Evolutionary conservation across 768 basidiomycete genomes (phyloP).

Genomic region (Suillus luteus): DNA sequence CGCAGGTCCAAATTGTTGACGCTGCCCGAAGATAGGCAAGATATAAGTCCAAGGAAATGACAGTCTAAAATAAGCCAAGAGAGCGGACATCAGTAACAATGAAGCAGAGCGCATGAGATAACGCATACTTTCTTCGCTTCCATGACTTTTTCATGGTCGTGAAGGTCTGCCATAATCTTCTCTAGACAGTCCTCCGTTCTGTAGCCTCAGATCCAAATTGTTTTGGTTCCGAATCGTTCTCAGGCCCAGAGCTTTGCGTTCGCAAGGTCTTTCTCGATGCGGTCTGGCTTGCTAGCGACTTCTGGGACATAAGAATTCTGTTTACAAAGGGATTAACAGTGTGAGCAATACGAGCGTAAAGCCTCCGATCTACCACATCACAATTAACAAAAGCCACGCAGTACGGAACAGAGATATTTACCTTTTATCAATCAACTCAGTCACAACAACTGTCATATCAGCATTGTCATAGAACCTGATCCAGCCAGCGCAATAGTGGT

Average conservation of each 20-base stretch:
- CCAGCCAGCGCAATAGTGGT: constrained; percentile 95
- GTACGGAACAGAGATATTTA: constrained; percentile 32
- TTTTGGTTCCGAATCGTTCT: constrained; percentile 52
- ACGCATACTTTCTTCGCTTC: constrained; percentile 69
- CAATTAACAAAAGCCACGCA: constrained; percentile 7
- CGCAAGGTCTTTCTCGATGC: constrained; percentile 78
- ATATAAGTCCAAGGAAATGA: constrained; percentile 87
- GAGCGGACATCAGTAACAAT: constrained; percentile 16
- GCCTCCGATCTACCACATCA: constrained; percentile 73
- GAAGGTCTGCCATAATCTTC: constrained; percentile 70
- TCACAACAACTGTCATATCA: constrained; percentile 74
- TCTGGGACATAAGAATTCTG: constrained; percentile 80
- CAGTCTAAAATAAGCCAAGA: constrained; percentile 51
- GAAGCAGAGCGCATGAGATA: constrained; percentile 5
- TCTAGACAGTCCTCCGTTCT: constrained; percentile 67
- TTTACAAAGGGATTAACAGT: constrained; percentile 77
- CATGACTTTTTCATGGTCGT: constrained; percentile 67
- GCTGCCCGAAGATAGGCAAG: constrained; percentile 91
- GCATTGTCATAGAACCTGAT: constrained; percentile 82
- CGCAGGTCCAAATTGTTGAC: constrained; percentile 82
- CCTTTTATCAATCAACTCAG: constrained; percentile 83
- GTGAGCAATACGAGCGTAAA: constrained; percentile 89
- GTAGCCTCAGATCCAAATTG: constrained; percentile 78
- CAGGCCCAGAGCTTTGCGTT: constrained; percentile 71
- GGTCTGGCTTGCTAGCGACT: constrained; percentile 75